Base-by-base conservation (phyloP, 768 basidiomycete species). In the Sporobolomyces pararoseus region DNA sequence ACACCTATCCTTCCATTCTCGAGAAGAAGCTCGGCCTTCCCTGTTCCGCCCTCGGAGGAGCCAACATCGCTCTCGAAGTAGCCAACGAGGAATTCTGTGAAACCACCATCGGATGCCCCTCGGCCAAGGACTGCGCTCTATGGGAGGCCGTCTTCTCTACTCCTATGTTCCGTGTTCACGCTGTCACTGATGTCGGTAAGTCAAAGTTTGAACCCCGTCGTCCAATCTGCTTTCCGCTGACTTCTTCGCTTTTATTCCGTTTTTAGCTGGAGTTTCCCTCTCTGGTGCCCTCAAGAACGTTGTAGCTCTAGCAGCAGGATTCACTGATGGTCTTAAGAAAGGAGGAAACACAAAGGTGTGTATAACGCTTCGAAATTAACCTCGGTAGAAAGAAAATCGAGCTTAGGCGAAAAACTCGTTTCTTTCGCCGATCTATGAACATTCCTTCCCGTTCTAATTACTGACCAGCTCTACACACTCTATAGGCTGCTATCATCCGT, bases 261-360 rank as follows among this genome's bases (percentile, higher is more conserved):
- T n/a, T n/a, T n/a, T n/a, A 34, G 79, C 80, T 19, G 82, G 82
- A 47, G 81, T 82, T 42, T 78, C 77, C 39, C 78, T 82, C 37
- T 82, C 81, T 50, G 82, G 82, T 9, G 82, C 81, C 0, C 75
- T 82, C 39, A 82, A 82, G 77, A 82, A 80, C 77, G 79, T 82
- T 63, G 81, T 81, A 1, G 70, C 65, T 7, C 19, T 63, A 13
- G 50, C 21, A 0, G 49, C 81, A 32, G 82, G 82, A 2, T 78
- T 82, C 57, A 71, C 79, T 27, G 82, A 82, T 63, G 82, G 82
- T 13, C 71, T 82, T 14, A 76, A 75, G 16, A 54, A 31, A 31
- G 72, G 72, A 2, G 72, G 72, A 23, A 73, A 73, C 68, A 73
- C 72, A 54, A 73, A 73, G 62, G 51, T 52, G 25, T 4, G 51